Percentiles rank a stretch among this genome's conserved stretches.
phyloP scores from a whole-genome alignment of 2,329 filamentous ascomycete species.

The Passalora sequoiae region DNA sequence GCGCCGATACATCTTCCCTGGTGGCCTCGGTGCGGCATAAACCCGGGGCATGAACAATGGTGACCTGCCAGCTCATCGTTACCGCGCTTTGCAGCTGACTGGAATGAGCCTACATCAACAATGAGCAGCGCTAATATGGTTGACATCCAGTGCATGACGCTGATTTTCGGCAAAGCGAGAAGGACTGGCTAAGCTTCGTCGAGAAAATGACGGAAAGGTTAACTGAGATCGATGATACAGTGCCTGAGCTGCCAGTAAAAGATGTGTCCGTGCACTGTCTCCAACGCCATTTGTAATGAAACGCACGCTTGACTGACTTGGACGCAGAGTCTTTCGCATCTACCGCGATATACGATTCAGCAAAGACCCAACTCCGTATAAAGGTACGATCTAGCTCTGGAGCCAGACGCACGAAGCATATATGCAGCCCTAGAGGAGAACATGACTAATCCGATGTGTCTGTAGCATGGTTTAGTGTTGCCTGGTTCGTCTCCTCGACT shows the following conservation, averaged over 20 bases:
- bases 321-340: slow-evolving; percentile 66
- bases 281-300: no score
- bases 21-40: no score
- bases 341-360: slow-evolving; percentile 82
- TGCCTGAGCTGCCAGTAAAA: slow-evolving; percentile 80
- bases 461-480: slow-evolving; percentile 72
- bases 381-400: slow-evolving; percentile 50
- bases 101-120: no score
- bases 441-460: slow-evolving; percentile 16
- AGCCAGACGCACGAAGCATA: no score
- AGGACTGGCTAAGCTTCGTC: slow-evolving; percentile 77
- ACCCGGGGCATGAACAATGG: no score
- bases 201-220: slow-evolving; percentile 66
- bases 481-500: slow-evolving; percentile 53
- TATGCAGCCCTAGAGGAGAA: slow-evolving; percentile 7
- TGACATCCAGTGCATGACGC: slow-evolving; percentile 62
- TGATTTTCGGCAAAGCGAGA: slow-evolving; percentile 71
- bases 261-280: slow-evolving; percentile 56
- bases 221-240: slow-evolving; percentile 67
- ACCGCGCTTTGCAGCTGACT: no score
- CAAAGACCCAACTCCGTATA: slow-evolving; percentile 81
- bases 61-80: no score
- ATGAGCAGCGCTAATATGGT: background rate
- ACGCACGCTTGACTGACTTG: slow-evolving; percentile 2
- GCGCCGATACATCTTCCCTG: no score